phyloP scores from a whole-genome alignment of 352 stramenopile genomes.

The Phytopythium montanum region DNA sequence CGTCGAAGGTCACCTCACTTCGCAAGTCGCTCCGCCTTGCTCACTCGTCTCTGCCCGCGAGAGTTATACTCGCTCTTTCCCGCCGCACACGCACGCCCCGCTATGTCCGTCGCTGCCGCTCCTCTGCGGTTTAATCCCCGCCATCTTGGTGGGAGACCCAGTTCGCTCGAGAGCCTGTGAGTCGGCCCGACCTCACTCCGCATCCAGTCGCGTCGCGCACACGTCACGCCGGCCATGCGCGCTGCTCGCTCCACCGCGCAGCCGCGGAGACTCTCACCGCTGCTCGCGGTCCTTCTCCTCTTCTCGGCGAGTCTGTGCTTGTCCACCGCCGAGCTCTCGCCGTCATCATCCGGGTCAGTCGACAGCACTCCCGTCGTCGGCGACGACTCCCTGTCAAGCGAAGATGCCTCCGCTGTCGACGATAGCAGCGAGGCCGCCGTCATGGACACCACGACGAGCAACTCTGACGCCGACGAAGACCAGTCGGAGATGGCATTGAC shows the following conservation, averaged over 20 bases:
- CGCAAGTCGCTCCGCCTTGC: too few species aligned
- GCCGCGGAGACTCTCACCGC: neutral
- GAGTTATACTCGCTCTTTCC: neutral
- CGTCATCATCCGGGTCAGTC: neutral
- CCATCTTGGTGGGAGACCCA: too few species aligned
- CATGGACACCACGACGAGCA: too few species aligned
- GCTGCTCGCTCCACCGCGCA: neutral
- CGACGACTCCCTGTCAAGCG: neutral
- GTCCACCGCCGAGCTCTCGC: neutral
- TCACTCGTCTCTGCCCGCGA: too few species aligned
- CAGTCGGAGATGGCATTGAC: conserved; percentile 4
- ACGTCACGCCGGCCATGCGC: neutral
- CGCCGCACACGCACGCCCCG: too few species aligned
- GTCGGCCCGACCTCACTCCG: neutral
- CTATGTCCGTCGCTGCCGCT: too few species aligned
- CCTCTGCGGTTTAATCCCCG: neutral
- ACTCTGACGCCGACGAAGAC: neutral
- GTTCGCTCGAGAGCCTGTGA: neutral
- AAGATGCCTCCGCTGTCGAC: neutral
- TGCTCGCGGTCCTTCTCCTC: neutral
- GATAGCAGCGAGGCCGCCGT: neutral
- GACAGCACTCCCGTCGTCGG: conserved; percentile 4
- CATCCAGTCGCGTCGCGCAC: neutral
- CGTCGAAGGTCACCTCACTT: too few species aligned
- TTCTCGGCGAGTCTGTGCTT: neutral